Base-by-base conservation (phyloP, 345 rosid genomes). In the Schrenkiella parvula region DNA sequence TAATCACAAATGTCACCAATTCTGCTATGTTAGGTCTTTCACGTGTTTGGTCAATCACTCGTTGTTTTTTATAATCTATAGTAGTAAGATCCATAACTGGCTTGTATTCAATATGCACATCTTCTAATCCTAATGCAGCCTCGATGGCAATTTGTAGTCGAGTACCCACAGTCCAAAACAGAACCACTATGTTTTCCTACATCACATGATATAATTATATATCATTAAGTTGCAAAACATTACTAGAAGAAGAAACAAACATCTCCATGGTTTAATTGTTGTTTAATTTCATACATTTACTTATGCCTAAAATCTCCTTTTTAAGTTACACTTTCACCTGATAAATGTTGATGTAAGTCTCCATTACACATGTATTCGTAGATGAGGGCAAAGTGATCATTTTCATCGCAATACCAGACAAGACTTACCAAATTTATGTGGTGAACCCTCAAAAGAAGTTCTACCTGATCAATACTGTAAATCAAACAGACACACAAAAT, bases 281-380 rank as follows among this genome's bases (percentile, higher is more conserved):
- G 2, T 39, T 17, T 60, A 23, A 8, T 65, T 35, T 22, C 8
- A 17, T n/a, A 22, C 35, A 15, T 25, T 51, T 51, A 31, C 11
- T 51, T 4, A 53, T 53, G 14, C 5, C 35, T 39, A 14, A 8
- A 1, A 42, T 34, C 29, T 19, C 14, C 6, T 4, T 54, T 54
- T 11, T 18, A 35, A 29, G n/a, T 26, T 48, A 38, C 11, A 3
- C 26, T 8, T 39, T 74, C 35, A 74, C 79, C 74, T 64, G 76
- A 69, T 50, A 79, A 9, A 74, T 64, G 71, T 2, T 72, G 44
- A 28, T 31, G 29, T 68, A 78, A 73, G 44, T 66, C 70, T 64
- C 81, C 75, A 58, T 78, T 73, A n/a, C 80, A 70, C 82, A 80
- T 78, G 79, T 34, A 83, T 62, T 83, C 86, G 3, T 83, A 80